Evolutionary conservation across 345 rosid genomes (phyloP), one percentile per base, ranked within the genome.

Genomic region (Noccaea bulbosa): DNA sequence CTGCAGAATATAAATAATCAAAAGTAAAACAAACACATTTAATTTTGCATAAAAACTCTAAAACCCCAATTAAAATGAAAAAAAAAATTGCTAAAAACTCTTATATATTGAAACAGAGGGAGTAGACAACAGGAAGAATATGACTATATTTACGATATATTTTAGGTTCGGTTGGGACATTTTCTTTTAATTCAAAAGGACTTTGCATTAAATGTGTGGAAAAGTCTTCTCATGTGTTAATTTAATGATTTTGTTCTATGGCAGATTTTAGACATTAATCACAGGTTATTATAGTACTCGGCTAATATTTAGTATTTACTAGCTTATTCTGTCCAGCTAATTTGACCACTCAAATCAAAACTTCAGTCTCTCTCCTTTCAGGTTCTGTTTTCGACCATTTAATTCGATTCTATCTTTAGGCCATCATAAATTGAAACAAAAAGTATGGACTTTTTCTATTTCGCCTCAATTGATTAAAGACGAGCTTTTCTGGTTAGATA

Each of bases 141-240:
- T 63, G 55, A 47, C 35, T 17, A 10, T 54, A 10, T 54, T 34
- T 67, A 6, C 14, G 35, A 24, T 34, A 35, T 33, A 24, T 37
- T 9, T 39, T 57, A 57, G 58, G 24, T 49, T 38, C 38, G 14
- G 49, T 47, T 27, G 30, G 3, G 30, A 27, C 30, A 2, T 27
- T 27, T 27, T 27, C 2, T 27, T 48, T 58, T 8, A 12, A 35
- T 48, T 3, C 3, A 15, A 14, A 56, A 57, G 17, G 56, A 14
- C 56, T 9, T 22, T 38, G 74, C 67, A 59, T 14, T 59, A 41
- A 30, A 59, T 59, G 38, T 17, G 32, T 48, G n/a, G 50, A 69
- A 57, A 38, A 22, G 15, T 5, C 45, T 5, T 34, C 41, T 7
- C 56, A 47, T 12, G 11, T 35, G 30, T 35, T 20, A 9, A 59